These are phyloP conservation scores for Alternaria ventricosa DNA, from an alignment of 2,329 filamentous ascomycete species.

Conservation along the genomic window DNA sequence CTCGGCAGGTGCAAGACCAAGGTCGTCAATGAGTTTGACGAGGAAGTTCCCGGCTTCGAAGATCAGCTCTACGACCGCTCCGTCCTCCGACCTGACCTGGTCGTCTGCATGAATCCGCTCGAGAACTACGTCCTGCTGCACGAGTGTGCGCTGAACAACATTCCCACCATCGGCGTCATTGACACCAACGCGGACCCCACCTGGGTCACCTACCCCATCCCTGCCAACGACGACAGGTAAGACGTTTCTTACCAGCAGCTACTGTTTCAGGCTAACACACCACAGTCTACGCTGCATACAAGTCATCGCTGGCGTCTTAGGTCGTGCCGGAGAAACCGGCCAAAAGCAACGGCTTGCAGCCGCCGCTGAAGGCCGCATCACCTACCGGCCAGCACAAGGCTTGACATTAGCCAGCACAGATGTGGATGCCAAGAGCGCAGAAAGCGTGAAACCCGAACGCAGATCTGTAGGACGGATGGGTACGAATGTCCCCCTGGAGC, in stretches of 20 bases:
- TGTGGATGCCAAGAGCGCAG: slow-evolving; percentile 4
- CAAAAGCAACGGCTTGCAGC: slow-evolving; percentile 69
- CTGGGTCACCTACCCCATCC: slow-evolving; percentile 95
- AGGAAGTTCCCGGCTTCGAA: slow-evolving; percentile 68
- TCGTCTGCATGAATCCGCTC: slow-evolving; percentile 88
- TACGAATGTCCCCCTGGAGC: neutral
- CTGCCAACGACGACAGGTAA: slow-evolving; percentile 93
- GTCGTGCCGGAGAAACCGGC: slow-evolving; percentile 81
- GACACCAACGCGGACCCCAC: slow-evolving; percentile 93
- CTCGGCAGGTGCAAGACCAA: slow-evolving; percentile 72
- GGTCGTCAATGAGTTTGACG: slow-evolving; percentile 79
- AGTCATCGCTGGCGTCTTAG: slow-evolving; percentile 84
- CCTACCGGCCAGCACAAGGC: slow-evolving; percentile 56
- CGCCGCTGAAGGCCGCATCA: slow-evolving; percentile 67
- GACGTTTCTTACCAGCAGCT: slow-evolving; percentile 24
- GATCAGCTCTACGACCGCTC: slow-evolving; percentile 67
- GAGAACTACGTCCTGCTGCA: slow-evolving; percentile 92
- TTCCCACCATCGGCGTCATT: slow-evolving; percentile 93
- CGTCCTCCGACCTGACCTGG: slow-evolving; percentile 83
- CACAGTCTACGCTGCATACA: slow-evolving; percentile 78
- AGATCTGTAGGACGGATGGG: slow-evolving; percentile 3
- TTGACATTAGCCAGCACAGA: slow-evolving; percentile 28
- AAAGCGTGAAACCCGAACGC: neutral
- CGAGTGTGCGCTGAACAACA: slow-evolving; percentile 85
- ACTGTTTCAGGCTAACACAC: slow-evolving; percentile 8